Percentiles rank a stretch among this genome's conserved stretches.
Conservation (phyloP, 164 flowering plant genomes). For the Vitis rotundifolia region DNA sequence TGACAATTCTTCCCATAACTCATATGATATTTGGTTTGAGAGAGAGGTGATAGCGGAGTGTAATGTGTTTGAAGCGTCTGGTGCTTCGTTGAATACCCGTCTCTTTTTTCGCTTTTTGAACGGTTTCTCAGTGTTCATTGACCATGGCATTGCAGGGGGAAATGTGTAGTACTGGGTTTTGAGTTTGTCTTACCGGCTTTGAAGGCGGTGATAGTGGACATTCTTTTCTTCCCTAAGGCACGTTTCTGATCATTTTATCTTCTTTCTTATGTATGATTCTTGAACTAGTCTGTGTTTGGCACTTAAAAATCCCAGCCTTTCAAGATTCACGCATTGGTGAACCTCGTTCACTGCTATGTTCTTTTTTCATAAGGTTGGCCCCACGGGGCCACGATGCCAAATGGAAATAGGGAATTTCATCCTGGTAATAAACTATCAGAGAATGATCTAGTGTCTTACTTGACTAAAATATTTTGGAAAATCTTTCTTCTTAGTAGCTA, state of each 20-base stretch:
- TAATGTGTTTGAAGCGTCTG: not conserved
- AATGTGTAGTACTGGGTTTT: not conserved
- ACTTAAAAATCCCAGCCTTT: not conserved
- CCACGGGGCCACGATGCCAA: too few species aligned
- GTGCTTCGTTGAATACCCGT: not conserved
- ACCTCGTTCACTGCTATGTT: too few species aligned
- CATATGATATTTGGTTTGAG: not conserved
- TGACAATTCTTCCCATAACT: not conserved
- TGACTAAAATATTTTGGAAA: too few species aligned
- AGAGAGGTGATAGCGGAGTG: not conserved
- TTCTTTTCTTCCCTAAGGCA: not conserved
- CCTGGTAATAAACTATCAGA: too few species aligned
- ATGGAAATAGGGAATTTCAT: too few species aligned
- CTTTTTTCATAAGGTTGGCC: too few species aligned
- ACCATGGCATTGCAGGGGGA: constrained; percentile 14
- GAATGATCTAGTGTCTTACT: too few species aligned
- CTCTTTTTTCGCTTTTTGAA: not conserved
- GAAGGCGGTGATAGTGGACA: not conserved
- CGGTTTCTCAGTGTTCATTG: not conserved
- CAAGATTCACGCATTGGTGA: not conserved
- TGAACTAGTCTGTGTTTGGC: not conserved
- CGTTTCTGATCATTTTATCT: not conserved
- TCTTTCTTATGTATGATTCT: not conserved
- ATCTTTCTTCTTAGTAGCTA: too few species aligned
- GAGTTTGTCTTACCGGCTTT: not conserved